Percentiles rank a stretch among this genome's conserved stretches.
Conservation (phyloP, 2,329 filamentous ascomycete species). For the Torrubiellomyces zombiae region DNA sequence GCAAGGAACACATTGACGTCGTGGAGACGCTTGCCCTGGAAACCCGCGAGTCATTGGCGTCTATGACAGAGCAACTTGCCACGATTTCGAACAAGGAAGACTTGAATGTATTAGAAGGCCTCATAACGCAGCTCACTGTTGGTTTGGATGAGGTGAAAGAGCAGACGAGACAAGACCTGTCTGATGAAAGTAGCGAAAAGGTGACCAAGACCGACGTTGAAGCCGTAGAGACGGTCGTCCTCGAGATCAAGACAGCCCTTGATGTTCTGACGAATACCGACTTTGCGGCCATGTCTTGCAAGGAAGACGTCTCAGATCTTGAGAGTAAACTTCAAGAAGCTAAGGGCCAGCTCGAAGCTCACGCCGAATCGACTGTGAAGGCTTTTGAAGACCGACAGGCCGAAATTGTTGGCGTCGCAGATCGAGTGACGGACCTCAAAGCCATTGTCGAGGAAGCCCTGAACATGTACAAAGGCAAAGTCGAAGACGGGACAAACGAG, state of each 20-base stretch:
- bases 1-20: constrained; percentile 46
- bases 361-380: constrained; percentile 59
- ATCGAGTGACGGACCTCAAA: constrained; percentile 67
- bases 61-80: constrained; percentile 50
- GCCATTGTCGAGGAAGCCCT: constrained; percentile 62
- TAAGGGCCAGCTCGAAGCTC: constrained; percentile 48
- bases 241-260: constrained; percentile 69
- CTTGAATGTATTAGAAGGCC: constrained; percentile 55
- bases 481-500: constrained; percentile 58
- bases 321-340: constrained; percentile 54
- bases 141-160: constrained; percentile 60
- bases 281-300: constrained; percentile 53
- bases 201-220: constrained; percentile 72
- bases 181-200: constrained; percentile 40
- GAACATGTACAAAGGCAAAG: constrained; percentile 55
- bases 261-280: constrained; percentile 59
- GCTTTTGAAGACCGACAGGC: constrained; percentile 71
- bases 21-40: constrained; percentile 54
- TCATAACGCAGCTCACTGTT: constrained; percentile 61
- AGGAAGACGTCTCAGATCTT: constrained; percentile 53
- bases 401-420: constrained; percentile 63
- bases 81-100: constrained; percentile 63
- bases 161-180: constrained; percentile 32
- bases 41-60: constrained; percentile 54
- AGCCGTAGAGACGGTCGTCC: constrained; percentile 60